These are phyloP conservation scores for Graphiopsis chlorocephala DNA, from an alignment of 2,329 filamentous ascomycete genomes.

Conservation along the genomic window DNA sequence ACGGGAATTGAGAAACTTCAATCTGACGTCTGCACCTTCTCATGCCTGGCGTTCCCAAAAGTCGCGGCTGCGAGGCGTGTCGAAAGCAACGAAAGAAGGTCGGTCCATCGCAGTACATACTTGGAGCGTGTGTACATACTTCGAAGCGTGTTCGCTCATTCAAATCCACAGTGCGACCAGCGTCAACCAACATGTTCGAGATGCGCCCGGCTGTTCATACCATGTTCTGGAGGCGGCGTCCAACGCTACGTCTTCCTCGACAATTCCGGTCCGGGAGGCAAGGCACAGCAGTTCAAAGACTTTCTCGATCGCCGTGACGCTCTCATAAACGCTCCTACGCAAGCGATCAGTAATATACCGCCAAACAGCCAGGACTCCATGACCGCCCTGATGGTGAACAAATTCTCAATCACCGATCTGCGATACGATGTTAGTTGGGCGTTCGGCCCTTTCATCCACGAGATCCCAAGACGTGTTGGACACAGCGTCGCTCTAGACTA, in stretches of 20 bases:
- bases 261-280: background rate
- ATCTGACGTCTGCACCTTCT: background rate
- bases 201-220: conserved; percentile 16
- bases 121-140: background rate
- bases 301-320: background rate
- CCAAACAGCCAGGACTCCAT: background rate
- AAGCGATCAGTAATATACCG: background rate
- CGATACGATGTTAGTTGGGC: conserved; percentile 14
- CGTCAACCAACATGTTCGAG: conserved; percentile 15
- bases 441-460: conserved; percentile 16
- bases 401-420: conserved; percentile 9
- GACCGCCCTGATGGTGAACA: conserved; percentile 1
- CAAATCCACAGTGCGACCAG: conserved; percentile 17
- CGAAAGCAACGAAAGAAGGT: conserved; percentile 21
- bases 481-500: conserved; percentile 17
- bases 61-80: conserved; percentile 20
- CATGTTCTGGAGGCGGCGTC: conserved; percentile 17
- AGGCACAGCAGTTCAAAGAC: background rate
- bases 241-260: conserved; percentile 18
- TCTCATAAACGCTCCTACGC: background rate
- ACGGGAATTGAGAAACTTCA: background rate
- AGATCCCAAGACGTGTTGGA: conserved; percentile 15
- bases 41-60: conserved; percentile 30
- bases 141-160: background rate
- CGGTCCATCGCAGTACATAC: background rate